Evolutionary conservation across 2,329 filamentous ascomycete species (phyloP).

Genomic region (Penicillium vulpinum): DNA sequence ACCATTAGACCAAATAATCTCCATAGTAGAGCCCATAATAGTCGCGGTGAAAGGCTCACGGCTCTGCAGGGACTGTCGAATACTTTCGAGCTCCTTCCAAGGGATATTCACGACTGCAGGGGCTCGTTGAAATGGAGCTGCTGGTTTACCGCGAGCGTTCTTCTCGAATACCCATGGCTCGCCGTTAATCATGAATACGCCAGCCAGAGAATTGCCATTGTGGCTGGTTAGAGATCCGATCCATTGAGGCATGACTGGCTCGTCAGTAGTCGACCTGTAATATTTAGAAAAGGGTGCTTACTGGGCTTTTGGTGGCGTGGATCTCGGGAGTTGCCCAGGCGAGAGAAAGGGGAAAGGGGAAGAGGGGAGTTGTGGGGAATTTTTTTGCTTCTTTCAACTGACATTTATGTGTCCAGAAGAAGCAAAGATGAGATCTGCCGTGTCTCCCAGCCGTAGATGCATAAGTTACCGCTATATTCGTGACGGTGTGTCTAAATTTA

Average conservation of each 20-base stretch:
- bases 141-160: neutral
- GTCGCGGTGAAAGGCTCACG: conserved; percentile 7
- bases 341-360: neutral
- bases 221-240: conserved; percentile 3
- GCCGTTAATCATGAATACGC: conserved; percentile 8
- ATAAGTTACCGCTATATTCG: neutral
- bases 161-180: conserved; percentile 13
- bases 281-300: neutral
- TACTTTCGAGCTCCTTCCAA: conserved; percentile 9
- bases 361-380: neutral
- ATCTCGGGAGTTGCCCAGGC: neutral
- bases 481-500: neutral
- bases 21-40: conserved; percentile 9
- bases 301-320: neutral
- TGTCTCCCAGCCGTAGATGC: neutral
- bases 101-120: conserved; percentile 11
- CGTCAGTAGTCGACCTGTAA: neutral
- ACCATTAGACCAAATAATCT: conserved; percentile 10
- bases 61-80: neutral
- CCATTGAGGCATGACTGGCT: conserved; percentile 10
- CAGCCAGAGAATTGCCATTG: conserved; percentile 7
- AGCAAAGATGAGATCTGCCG: neutral
- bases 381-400: neutral
- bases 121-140: conserved; percentile 2
- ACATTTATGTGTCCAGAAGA: neutral